Percentiles rank a stretch among this genome's conserved stretches.
Conservation (phyloP, 805 yeast species). For the Isabelozyma rhagii region DNA sequence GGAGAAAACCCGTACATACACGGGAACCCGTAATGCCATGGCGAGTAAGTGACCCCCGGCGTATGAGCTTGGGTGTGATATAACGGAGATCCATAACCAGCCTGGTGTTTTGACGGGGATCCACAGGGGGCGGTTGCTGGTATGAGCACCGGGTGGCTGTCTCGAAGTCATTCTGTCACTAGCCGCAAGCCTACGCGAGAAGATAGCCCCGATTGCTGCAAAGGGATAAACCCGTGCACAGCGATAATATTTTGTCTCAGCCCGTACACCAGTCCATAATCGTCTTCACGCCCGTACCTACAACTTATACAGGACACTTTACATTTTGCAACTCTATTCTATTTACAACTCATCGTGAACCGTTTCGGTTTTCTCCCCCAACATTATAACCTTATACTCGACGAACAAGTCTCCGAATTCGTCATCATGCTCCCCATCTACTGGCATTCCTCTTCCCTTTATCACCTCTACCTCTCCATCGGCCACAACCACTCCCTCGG, state of each 20-base stretch:
- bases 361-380: constrained; percentile 2
- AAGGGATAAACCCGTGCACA: too few species aligned
- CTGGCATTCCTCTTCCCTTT: constrained; percentile 85
- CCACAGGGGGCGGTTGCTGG: too few species aligned
- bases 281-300: not conserved
- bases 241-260: too few species aligned
- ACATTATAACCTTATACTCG: constrained; percentile 42
- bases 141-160: too few species aligned
- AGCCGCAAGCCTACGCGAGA: too few species aligned
- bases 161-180: too few species aligned
- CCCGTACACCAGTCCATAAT: too few species aligned
- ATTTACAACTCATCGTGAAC: constrained; percentile 21
- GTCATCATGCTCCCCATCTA: constrained; percentile 26
- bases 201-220: too few species aligned
- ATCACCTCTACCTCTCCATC: constrained; percentile 73
- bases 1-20: not conserved
- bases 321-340: not conserved
- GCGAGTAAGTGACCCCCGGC: not conserved
- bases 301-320: not conserved
- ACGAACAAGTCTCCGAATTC: constrained; percentile 48
- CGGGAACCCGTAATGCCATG: not conserved
- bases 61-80: too few species aligned
- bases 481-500: constrained; percentile 47
- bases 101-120: too few species aligned
- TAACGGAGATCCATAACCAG: too few species aligned